These are phyloP conservation scores for Alisma plantagoaquatica DNA, from an alignment of 106 monocot genomes.

Conservation along the genomic window DNA sequence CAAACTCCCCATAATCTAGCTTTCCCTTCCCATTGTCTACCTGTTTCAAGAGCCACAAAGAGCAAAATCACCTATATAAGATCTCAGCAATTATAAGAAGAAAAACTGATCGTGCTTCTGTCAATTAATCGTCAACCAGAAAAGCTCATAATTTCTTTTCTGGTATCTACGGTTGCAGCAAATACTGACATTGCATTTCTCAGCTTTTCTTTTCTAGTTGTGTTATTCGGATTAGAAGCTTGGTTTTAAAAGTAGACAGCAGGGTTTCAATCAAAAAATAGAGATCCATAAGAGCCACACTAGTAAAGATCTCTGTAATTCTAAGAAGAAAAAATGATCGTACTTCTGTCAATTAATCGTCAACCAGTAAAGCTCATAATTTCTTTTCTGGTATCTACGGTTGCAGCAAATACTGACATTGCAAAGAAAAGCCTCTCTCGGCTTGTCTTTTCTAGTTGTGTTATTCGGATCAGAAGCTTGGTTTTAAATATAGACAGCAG, in stretches of 20 bases:
- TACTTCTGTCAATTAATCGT: not conserved
- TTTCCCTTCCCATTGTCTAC: constrained; percentile 78
- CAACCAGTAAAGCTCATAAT: not conserved
- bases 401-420: too few species aligned
- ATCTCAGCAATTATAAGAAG: not conserved
- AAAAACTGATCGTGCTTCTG: not conserved
- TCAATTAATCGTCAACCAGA: not conserved
- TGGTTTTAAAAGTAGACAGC: too few species aligned
- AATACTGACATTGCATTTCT: too few species aligned
- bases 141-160: not conserved
- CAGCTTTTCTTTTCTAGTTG: too few species aligned
- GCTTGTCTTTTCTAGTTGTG: too few species aligned
- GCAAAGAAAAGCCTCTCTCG: too few species aligned
- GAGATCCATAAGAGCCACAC: too few species aligned
- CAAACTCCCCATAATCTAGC: constrained; percentile 87
- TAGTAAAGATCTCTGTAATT: not conserved
- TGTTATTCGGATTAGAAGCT: too few species aligned
- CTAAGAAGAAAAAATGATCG: not conserved
- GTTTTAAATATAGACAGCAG: too few species aligned
- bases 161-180: too few species aligned
- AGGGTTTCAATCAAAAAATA: too few species aligned
- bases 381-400: not conserved
- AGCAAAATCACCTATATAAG: not conserved
- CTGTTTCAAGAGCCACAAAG: constrained; percentile 20
- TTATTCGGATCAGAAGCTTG: too few species aligned